Percentiles rank a stretch among this genome's conserved stretches.
Evolutionary conservation across 2,329 filamentous ascomycete genomes (phyloP).

Genomic region (Ceratocystis harringtonii): DNA sequence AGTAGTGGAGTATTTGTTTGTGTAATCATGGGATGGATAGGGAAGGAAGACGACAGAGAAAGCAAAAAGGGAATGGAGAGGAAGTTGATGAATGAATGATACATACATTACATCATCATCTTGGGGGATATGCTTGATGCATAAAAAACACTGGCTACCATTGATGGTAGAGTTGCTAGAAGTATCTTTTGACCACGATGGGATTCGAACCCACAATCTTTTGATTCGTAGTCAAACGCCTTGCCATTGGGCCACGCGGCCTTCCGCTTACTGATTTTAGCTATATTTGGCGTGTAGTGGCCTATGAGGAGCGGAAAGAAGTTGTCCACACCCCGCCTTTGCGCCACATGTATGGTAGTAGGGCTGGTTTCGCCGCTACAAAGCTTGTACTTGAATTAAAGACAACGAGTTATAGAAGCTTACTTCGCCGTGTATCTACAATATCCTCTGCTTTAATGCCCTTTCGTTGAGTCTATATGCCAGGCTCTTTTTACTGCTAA

Average conservation of each 20-base stretch:
- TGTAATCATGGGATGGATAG: not conserved
- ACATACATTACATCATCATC: not conserved
- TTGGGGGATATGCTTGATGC: no score
- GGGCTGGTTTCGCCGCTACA: not conserved
- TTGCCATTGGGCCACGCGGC: constrained; percentile 13
- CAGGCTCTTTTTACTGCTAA: not conserved
- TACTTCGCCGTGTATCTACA: no score
- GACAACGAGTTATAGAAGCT: no score
- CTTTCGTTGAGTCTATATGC: not conserved
- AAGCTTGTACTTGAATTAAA: no score
- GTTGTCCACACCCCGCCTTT: not conserved
- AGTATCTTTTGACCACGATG: constrained; percentile 4
- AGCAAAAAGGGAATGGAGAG: not conserved
- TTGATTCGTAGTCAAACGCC: constrained; percentile 14
- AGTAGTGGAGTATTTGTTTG: not conserved
- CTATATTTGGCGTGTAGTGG: no score
- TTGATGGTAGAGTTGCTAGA: no score
- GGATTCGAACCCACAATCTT: constrained; percentile 13
- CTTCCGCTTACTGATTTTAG: constrained; percentile 1
- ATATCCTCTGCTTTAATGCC: not conserved
- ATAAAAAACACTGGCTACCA: fast-evolving
- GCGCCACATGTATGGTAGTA: not conserved
- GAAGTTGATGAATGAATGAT: not conserved
- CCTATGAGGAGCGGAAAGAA: not conserved
- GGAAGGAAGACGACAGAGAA: not conserved